Evolutionary conservation across 108 stramenopile genomes (phyloP).

Genomic region (Chaetoceros muelleri): DNA sequence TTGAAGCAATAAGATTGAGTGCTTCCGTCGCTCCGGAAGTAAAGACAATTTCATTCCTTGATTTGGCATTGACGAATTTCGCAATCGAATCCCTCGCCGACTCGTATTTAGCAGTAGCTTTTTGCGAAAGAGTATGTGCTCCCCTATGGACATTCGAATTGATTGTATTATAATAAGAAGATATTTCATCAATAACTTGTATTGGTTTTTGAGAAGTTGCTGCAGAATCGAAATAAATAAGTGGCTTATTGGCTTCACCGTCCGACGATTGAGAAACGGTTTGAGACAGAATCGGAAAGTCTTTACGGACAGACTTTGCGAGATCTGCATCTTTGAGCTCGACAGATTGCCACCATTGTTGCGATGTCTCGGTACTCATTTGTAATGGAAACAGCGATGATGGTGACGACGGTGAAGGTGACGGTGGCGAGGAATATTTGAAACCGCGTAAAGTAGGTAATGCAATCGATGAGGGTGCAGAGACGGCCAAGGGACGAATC

Average conservation of each 20-base stretch:
- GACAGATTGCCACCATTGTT: constrained; percentile 19
- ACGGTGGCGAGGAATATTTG: no score
- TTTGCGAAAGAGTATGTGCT: constrained; percentile 74
- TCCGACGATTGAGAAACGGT: neutral
- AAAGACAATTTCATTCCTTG: constrained; percentile 83
- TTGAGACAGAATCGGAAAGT: constrained; percentile 32
- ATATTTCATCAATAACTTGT: constrained; percentile 64
- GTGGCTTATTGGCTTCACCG: constrained; percentile 25
- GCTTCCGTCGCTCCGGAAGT: constrained; percentile 91
- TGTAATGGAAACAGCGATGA: no score
- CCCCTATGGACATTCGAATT: constrained; percentile 96
- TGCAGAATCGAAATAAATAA: constrained; percentile 91
- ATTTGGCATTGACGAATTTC: constrained; percentile 64
- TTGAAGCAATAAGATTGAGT: constrained; percentile 85
- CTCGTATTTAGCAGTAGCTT: constrained; percentile 87
- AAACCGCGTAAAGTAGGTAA: no score
- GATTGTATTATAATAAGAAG: constrained; percentile 46
- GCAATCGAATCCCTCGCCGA: constrained; percentile 71
- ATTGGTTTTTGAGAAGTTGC: constrained; percentile 95
- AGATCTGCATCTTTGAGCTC: constrained; percentile 12
- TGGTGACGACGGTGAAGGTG: no score
- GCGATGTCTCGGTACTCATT: neutral
- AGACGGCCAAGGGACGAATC: no score
- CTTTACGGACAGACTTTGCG: constrained; percentile 22
- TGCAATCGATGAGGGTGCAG: no score